These are phyloP conservation scores for Henckelia pumila DNA, from an alignment of 257 asterid species.

Conservation along the genomic window DNA sequence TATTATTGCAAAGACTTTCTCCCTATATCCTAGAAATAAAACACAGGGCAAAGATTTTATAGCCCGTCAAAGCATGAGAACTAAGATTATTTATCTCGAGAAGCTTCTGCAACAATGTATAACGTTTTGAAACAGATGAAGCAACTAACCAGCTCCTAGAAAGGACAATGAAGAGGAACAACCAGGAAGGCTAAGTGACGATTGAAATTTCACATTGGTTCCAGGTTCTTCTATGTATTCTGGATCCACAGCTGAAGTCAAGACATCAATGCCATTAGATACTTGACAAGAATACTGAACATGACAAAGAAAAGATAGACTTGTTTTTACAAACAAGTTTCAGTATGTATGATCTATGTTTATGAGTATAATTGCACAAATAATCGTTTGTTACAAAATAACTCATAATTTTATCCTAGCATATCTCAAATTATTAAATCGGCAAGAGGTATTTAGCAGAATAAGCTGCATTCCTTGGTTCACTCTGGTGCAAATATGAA, in stretches of 20 bases:
- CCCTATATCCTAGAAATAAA: slow-evolving; percentile 67
- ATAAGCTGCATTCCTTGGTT: not conserved
- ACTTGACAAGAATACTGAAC: slow-evolving; percentile 1
- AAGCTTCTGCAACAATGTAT: slow-evolving; percentile 14
- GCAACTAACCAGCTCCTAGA: slow-evolving; percentile 75
- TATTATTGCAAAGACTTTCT: slow-evolving; percentile 76
- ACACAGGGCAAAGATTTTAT: slow-evolving; percentile 16
- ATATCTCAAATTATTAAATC: not conserved
- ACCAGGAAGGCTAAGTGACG: slow-evolving; percentile 67
- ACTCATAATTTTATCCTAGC: not conserved
- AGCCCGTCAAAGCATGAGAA: slow-evolving; percentile 20
- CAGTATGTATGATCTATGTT: not conserved
- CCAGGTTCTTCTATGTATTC: slow-evolving; percentile 66
- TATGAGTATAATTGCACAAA: too few species aligned
- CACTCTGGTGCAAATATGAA: not conserved
- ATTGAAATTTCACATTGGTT: slow-evolving; percentile 76
- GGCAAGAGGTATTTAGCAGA: not conserved
- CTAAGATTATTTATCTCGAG: slow-evolving; percentile 8
- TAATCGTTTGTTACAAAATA: too few species aligned
- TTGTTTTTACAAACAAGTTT: not conserved
- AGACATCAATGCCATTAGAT: slow-evolving; percentile 20
- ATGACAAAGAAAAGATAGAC: not conserved
- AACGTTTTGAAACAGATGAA: not conserved
- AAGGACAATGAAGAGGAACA: slow-evolving; percentile 59
- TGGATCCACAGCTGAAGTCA: slow-evolving; percentile 37